Evolutionary conservation across 441 rosid genomes (phyloP).

Genomic region (Eutrema salsugineum): DNA sequence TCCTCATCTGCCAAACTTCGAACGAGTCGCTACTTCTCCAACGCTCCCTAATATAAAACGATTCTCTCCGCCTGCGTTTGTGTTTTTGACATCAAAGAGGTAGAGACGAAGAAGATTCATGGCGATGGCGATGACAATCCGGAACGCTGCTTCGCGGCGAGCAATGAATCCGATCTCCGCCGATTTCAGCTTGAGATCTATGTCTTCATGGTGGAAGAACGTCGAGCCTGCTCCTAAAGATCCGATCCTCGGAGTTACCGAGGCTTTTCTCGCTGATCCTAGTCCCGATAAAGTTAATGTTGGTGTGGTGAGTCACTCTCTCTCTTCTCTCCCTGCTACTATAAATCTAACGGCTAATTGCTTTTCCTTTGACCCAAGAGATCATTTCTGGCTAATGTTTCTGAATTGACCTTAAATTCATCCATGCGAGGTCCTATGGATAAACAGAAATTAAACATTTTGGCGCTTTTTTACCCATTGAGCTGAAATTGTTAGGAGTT

Average conservation of each 20-base stretch:
- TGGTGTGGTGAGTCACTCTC: conserved; percentile 66
- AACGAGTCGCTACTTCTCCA: conserved; percentile 26
- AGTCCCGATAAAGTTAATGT: conserved; percentile 83
- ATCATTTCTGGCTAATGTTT: neutral
- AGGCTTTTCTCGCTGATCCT: conserved; percentile 87
- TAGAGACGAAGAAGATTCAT: neutral
- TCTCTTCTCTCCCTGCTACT: neutral
- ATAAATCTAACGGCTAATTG: neutral
- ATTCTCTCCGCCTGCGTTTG: neutral
- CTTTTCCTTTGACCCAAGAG: neutral
- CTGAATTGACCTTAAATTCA: neutral
- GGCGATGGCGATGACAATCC: conserved; percentile 37
- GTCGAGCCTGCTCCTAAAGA: conserved; percentile 90
- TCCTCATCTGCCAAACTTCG: conserved; percentile 7
- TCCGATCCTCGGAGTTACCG: conserved; percentile 94
- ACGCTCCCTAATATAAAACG: conserved; percentile 1
- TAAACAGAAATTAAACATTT: neutral
- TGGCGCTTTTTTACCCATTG: neutral
- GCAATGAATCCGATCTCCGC: conserved; percentile 25
- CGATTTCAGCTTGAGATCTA: conserved; percentile 40
- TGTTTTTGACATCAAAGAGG: neutral
- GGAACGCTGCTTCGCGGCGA: conserved; percentile 31
- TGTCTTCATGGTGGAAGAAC: conserved; percentile 86
- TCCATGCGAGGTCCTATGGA: neutral
- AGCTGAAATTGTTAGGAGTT: no score